Evolutionary conservation across 768 basidiomycete species (phyloP).

Genomic region (Russula olivacea): DNA sequence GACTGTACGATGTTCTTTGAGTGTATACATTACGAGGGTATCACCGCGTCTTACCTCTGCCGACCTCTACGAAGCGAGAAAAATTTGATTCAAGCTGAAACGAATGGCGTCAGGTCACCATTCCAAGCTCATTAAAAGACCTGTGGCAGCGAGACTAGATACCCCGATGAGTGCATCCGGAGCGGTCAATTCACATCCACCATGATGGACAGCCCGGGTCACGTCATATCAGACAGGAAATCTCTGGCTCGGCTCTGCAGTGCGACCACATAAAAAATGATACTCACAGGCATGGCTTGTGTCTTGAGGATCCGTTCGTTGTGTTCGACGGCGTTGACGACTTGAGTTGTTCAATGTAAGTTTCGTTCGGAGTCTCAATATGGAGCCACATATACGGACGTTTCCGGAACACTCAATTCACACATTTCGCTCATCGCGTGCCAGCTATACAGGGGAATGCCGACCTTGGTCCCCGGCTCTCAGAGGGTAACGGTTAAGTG

Average conservation of each 20-base stretch:
- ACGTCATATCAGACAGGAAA: not conserved
- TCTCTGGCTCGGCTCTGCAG: not conserved
- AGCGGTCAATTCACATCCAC: conserved; percentile 4
- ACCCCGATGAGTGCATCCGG: not conserved
- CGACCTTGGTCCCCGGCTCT: too few species aligned
- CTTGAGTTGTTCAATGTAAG: conserved; percentile 1
- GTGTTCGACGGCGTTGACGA: conserved; percentile 12
- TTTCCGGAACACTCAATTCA: not conserved
- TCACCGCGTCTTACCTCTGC: conserved; percentile 60
- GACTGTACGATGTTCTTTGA: conserved; percentile 40
- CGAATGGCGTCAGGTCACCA: not conserved
- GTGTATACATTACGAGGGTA: not conserved
- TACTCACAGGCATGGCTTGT: conserved; percentile 22
- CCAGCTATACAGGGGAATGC: too few species aligned
- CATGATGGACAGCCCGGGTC: not conserved
- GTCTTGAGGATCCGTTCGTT: conserved; percentile 19
- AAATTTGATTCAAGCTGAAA: conserved; percentile 58
- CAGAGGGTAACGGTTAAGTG: too few species aligned
- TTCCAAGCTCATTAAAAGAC: not conserved
- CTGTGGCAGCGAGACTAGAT: not conserved
- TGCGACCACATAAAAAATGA: not conserved
- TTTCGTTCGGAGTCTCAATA: conserved; percentile 21
- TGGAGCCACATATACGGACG: not conserved
- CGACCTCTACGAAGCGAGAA: conserved; percentile 97
- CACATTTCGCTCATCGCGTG: too few species aligned